Base-by-base conservation (phyloP, 2,329 filamentous ascomycete genomes). In the Sarocladium strictum region DNA sequence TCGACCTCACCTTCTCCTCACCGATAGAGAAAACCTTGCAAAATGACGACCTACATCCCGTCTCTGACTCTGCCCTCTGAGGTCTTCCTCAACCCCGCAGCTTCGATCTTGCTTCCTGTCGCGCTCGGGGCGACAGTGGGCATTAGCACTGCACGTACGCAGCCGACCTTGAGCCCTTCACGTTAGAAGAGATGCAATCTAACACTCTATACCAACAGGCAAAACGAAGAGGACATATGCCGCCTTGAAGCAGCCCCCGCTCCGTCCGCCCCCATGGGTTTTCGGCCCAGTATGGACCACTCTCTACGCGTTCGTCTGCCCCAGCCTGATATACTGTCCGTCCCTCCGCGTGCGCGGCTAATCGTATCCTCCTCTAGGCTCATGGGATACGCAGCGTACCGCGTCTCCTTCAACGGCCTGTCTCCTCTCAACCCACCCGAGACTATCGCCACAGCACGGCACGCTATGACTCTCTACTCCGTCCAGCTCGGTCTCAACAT, bases 361-460 rank as follows among this genome's bases (percentile, higher is more conserved):
- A 37, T n/a, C 11, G 11, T 3, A 9, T 54, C 19, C 35, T 21
- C n/a, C n/a, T 37, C 19, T 33, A 76, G 73, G 1, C 69, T 88
- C 19, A 97, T 96, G 90, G 93, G 93, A 56, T 97, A 94, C 69
- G 87, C 90, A 21, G 86, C 90, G 33, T 86, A 96, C 72, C 86
- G 89, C 45, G 90, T 88, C 54, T 85, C 88, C 65, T 80, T 71
- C 19, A 75, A 73, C 11, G 86, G 86, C 47, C 79, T 85, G 52
- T 76, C 77, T 6, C 83, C 84, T n/a, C 65, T 77, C 37, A 68
- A 78, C 35, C 74, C 77, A 33, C 73, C 79, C 27, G 68, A 72
- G 37, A 81, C 79, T n/a, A 76, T 82, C 49, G 69, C 74, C 33
- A 72, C 82, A 54, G 83, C 87, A 53, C 81, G 81, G 66, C 78